Percentiles rank a stretch among this genome's conserved stretches.
phyloP scores from a whole-genome alignment of 345 rosid species.

The Acer negundo region DNA sequence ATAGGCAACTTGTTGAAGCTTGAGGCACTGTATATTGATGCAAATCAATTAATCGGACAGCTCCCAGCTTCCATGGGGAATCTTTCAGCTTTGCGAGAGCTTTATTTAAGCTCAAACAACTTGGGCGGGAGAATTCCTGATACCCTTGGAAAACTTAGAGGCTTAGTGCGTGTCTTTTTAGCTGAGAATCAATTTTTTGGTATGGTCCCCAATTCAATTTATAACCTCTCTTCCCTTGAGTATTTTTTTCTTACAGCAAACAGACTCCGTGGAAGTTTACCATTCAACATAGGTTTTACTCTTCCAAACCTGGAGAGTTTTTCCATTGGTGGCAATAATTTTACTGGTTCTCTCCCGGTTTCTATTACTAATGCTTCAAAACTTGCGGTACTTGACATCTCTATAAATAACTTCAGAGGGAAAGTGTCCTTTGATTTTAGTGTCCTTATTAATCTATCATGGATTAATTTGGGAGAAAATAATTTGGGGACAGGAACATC shows the following conservation, averaged over 20 bases:
- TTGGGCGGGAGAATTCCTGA: background rate
- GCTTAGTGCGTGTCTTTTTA: accelerated
- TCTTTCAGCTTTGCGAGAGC: background rate
- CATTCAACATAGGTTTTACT: background rate
- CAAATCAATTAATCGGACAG: no score
- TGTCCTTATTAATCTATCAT: background rate
- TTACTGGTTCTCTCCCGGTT: slow-evolving; percentile 18
- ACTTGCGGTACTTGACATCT: accelerated
- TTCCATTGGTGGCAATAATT: background rate
- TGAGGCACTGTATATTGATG: background rate
- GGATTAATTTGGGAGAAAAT: background rate
- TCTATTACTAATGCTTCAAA: slow-evolving; percentile 28
- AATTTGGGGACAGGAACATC: background rate
- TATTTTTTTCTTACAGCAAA: accelerated
- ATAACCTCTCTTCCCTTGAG: slow-evolving; percentile 10
- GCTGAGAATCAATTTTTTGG: background rate
- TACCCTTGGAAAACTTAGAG: background rate
- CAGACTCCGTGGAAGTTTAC: slow-evolving; percentile 21
- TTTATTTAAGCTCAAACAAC: background rate
- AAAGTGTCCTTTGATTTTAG: slow-evolving; percentile 7
- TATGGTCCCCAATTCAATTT: slow-evolving; percentile 21
- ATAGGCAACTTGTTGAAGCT: slow-evolving; percentile 1
- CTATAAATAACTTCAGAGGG: background rate
- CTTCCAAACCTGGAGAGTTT: slow-evolving; percentile 17
- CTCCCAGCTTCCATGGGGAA: no score